Evolutionary conservation across 2,329 filamentous ascomycete genomes (phyloP), one percentile per base, ranked within the genome.

Genomic region (Coleophoma eucalyptorum): DNA sequence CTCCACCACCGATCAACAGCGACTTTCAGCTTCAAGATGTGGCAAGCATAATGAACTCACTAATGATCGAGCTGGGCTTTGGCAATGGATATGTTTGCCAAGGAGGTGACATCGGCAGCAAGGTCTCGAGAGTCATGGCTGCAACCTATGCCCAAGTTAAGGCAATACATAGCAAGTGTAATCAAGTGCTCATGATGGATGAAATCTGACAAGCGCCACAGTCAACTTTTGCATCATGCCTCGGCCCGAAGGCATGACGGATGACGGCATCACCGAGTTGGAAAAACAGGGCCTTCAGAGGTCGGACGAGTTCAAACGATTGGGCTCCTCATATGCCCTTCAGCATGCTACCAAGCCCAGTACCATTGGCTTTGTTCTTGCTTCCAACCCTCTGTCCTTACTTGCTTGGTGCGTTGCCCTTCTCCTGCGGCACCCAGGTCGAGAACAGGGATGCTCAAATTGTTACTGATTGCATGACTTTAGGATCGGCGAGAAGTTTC

Each of bases 401-500:
- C 69, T 86, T 2, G 72, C 75, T 6, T 86, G 81, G 70, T 63
- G 49, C 55, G 57, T 35, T 5, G 2, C 5, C 15, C 16, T 42
- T 16, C 15, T 8, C 15, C 33, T 15, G 8, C 33, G 15, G 15
- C 15, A 35, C 15, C 15, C 33, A 35, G 34, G 10, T 18, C 11
- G 4, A 3, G 10, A 2, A n/a, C 4, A 20, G n/a, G 13, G 18
- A 18, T 3, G 8, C 19, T 16, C 32, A 16, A 15, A 18, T 11
- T 19, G 16, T 40, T 47, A 13, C 16, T 40, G 16, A 43, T 51
- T 26, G 20, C 1, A 34, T 2, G 6, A 20, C 2, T 46, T 1
- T 11, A 76, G 73, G 73, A 70, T 83, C 21, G 77, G 75, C 4
- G 80, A 83, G 56, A 83, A 82, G 60, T 77, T 78, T 50, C 63